These are phyloP conservation scores for Panicum miliaceum DNA, from an alignment of 176 grass and related monocot genomes.

Conservation along the genomic window DNA sequence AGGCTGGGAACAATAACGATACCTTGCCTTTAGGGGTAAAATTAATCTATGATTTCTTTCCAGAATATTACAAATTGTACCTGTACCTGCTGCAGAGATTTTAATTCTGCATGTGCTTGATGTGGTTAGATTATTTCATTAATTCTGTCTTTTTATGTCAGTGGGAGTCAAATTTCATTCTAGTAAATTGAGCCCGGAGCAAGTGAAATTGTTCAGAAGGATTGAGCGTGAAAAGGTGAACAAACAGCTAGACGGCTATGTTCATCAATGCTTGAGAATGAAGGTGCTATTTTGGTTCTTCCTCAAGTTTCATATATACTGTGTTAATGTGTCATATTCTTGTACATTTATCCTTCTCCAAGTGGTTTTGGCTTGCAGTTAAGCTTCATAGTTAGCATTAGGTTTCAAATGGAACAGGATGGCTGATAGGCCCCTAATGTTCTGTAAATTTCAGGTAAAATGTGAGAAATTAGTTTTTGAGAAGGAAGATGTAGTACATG, in stretches of 20 bases:
- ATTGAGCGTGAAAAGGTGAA: constrained; percentile 58
- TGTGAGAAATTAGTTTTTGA: constrained; percentile 66
- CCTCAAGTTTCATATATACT: neutral
- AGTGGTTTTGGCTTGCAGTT: neutral
- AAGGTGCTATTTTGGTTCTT: constrained; percentile 47
- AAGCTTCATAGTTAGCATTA: neutral
- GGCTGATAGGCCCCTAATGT: neutral
- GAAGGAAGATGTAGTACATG: constrained; percentile 52
- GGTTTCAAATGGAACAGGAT: constrained; percentile 8
- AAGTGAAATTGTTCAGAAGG: constrained; percentile 58
- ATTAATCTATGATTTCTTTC: neutral
- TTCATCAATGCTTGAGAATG: constrained; percentile 50
- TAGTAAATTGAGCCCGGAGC: constrained; percentile 41
- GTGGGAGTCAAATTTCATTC: constrained; percentile 65
- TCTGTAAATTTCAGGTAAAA: constrained; percentile 47
- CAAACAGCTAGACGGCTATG: constrained; percentile 52
- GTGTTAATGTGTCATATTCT: neutral
- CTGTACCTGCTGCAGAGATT: neutral
- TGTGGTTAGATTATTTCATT: neutral
- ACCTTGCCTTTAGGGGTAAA: neutral
- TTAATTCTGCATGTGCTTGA: neutral
- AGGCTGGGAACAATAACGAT: neutral
- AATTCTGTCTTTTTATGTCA: constrained; percentile 32
- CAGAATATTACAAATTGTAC: neutral
- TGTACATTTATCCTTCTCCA: constrained; percentile 1